Conservation (phyloP, 768 basidiomycete species). For the Candolleomyces aberdarensis region DNA sequence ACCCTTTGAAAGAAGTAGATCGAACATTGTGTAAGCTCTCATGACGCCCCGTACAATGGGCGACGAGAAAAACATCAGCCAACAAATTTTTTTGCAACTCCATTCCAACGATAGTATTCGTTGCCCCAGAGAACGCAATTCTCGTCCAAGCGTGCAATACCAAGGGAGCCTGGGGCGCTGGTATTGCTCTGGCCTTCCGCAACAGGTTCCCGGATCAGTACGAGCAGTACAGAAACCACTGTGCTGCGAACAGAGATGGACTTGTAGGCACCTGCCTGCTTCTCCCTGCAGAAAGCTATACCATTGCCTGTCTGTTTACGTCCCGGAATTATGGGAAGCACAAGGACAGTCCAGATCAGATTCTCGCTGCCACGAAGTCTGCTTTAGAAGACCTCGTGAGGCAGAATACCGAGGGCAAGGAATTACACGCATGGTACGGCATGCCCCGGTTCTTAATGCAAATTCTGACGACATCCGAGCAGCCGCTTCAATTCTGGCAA, state of each 20-base stretch:
- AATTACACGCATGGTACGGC: constrained; percentile 38
- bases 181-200: constrained; percentile 34
- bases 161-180: constrained; percentile 36
- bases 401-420: constrained; percentile 29
- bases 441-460: not conserved
- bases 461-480: not conserved
- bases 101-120: constrained; percentile 16
- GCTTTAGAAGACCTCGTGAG: constrained; percentile 31
- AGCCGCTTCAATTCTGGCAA: constrained; percentile 44
- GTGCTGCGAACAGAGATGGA: constrained; percentile 22
- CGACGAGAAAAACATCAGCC: not conserved
- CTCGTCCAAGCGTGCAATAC: constrained; percentile 43
- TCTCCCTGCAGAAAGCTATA: constrained; percentile 29
- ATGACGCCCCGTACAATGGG: not conserved
- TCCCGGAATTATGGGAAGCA: constrained; percentile 35
- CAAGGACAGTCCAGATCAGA: constrained; percentile 34
- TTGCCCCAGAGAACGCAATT: constrained; percentile 31
- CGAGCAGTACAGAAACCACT: constrained; percentile 29
- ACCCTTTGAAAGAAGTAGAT: too few relatives aligned
- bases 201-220: constrained; percentile 33
- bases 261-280: constrained; percentile 37
- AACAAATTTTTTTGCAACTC: not conserved
- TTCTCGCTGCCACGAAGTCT: constrained; percentile 30
- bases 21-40: not conserved
- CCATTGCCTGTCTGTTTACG: constrained; percentile 41